Base-by-base conservation (phyloP, 2,329 filamentous ascomycete species). In the Acrocalymma vagum region DNA sequence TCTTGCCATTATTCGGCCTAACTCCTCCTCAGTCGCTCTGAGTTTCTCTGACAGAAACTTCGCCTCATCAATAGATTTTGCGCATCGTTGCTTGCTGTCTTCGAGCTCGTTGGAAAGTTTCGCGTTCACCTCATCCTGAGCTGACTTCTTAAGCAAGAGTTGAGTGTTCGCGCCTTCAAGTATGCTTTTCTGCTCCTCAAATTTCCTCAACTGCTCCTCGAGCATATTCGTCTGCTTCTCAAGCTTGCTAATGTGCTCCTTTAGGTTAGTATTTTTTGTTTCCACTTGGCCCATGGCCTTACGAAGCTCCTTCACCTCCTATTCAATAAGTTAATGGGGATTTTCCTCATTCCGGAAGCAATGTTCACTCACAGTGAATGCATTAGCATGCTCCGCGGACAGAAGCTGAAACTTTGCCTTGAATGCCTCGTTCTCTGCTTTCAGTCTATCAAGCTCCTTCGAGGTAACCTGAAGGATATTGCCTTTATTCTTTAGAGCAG, bases 331-430 rank as follows among this genome's bases (percentile, higher is more conserved):
- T 40, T 16, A 32, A 40, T 28, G 32, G 16, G 26, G n/a, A 20
- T n/a, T 9, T 16, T 15, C 13, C 10, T 24, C 14, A 20, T 20
- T 9, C 11, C 9, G 5, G 11, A 14, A 4, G n/a, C n/a, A n/a
- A n/a, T n/a, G n/a, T 6, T 9, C 10, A 42, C 52, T 8, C 53
- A 65, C 61, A 28, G 21, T 41, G 18, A 57, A 58, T 9, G 43
- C 23, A 9, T 45, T 48, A 6, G 50, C 47, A 41, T 57, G 55
- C 35, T 62, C 62, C n/a, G 27, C 18, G 14, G 52, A 25, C 38
- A 60, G 57, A 14, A 51, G 45, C 11, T 29, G 42, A 35, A 56
- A 63, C 29, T 61, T 66, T 23, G 53, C 44, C 5, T 45, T 39
- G 17, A 55, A 24, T 6, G 33, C 13, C 11, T 45, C 53, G 26